phyloP scores from a whole-genome alignment of 441 rosid genomes.

The Pelargonium citronellum region DNA sequence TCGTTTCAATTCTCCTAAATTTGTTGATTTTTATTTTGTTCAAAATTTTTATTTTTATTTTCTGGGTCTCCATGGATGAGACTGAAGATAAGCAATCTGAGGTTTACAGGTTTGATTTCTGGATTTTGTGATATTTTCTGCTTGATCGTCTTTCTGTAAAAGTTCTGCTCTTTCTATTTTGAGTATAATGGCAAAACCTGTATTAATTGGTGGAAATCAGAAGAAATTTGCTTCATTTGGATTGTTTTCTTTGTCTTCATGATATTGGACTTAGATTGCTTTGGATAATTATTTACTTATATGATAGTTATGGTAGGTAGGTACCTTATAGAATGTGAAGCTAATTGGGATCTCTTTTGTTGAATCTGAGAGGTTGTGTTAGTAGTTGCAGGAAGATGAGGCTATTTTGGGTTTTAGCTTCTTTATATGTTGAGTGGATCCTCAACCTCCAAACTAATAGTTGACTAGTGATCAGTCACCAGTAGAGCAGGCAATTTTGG shows the following conservation, averaged over 20 bases:
- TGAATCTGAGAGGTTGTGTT: neutral
- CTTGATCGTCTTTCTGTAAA: neutral
- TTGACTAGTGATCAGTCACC: neutral
- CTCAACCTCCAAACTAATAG: neutral
- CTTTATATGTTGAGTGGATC: neutral
- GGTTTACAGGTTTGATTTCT: constrained; percentile 2
- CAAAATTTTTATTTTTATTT: too few species aligned
- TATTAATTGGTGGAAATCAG: neutral
- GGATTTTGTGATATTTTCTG: neutral
- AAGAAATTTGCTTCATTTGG: neutral
- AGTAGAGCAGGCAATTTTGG: too few species aligned
- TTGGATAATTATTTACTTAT: neutral
- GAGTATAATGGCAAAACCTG: neutral
- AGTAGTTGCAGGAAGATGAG: neutral
- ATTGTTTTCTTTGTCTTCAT: too few species aligned
- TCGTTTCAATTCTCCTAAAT: too few species aligned
- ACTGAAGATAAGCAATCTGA: neutral
- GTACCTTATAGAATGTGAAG: neutral
- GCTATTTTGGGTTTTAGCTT: neutral
- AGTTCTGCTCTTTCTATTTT: neutral
- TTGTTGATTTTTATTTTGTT: too few species aligned
- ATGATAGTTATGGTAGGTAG: too few species aligned
- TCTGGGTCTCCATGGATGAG: constrained; percentile 3
- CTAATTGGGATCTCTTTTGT: neutral
- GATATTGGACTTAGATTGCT: neutral